Percentiles rank a stretch among this genome's conserved stretches.
phyloP scores from a whole-genome alignment of 2,329 filamentous ascomycete genomes.

The Periconia macrospinosa region DNA sequence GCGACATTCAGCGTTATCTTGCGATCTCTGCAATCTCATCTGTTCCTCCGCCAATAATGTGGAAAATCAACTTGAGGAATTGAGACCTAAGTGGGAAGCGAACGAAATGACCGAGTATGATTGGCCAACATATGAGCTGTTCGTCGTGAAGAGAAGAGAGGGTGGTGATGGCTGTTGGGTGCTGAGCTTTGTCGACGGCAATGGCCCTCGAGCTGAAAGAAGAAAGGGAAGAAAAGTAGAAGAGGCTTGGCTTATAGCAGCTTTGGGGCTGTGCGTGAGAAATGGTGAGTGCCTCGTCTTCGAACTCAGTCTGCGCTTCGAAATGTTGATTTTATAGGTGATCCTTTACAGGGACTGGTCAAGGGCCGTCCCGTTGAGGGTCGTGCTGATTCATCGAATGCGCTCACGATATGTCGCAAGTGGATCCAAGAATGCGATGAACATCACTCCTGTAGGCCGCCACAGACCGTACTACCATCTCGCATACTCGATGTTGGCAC shows the following conservation, averaged over 20 bases:
- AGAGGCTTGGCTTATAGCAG: constrained; percentile 7
- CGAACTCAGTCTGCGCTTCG: not conserved
- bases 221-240: not conserved
- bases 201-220: not conserved
- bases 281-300: not conserved
- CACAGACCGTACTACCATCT: constrained; percentile 4
- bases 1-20: constrained; percentile 1
- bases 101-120: constrained; percentile 1
- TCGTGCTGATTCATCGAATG: not conserved
- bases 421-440: constrained; percentile 6
- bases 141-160: constrained; percentile 7
- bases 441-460: constrained; percentile 4
- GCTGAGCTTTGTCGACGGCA: constrained; percentile 6
- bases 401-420: constrained; percentile 1
- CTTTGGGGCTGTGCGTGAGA: constrained; percentile 6
- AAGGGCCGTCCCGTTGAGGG: constrained; percentile 5
- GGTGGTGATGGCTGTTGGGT: constrained; percentile 8
- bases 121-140: constrained; percentile 8
- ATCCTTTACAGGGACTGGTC: constrained; percentile 3
- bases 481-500: constrained; percentile 8
- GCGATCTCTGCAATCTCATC: constrained; percentile 6
- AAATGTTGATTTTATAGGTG: constrained; percentile 1
- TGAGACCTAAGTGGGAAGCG: constrained; percentile 6
- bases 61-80: constrained; percentile 3
- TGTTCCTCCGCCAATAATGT: constrained; percentile 7